phyloP scores from a whole-genome alignment of 2,329 filamentous ascomycete species.

The Nothopassalora personata region DNA sequence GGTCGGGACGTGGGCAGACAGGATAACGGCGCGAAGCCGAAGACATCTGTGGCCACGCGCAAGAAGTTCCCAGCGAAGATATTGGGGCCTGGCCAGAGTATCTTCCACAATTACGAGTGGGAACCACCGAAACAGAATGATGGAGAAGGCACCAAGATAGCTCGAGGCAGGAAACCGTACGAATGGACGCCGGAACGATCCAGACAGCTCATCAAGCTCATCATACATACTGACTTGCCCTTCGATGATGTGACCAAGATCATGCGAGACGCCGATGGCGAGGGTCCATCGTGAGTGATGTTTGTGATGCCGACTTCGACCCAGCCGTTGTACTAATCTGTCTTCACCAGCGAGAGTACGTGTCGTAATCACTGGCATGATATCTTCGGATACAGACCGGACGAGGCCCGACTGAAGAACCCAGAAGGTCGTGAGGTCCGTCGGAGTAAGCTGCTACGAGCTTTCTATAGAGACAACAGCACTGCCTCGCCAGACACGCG shows the following conservation, averaged over 20 bases:
- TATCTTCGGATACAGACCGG: slow-evolving; percentile 6
- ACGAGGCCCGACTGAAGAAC: slow-evolving; percentile 5
- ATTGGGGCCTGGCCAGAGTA: background rate
- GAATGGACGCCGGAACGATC: slow-evolving; percentile 6
- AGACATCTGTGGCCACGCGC: background rate
- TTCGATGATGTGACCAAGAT: slow-evolving; percentile 8
- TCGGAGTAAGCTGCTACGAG: background rate
- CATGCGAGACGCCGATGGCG: slow-evolving; percentile 2
- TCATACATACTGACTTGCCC: slow-evolving; percentile 9
- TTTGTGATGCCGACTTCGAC: background rate
- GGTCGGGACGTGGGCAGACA: background rate
- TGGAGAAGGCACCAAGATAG: background rate
- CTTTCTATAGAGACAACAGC: background rate
- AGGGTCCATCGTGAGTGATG: slow-evolving; percentile 5
- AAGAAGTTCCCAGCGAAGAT: background rate
- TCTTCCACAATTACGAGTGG: slow-evolving; percentile 8
- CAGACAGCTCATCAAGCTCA: slow-evolving; percentile 7
- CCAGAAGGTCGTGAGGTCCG: slow-evolving; percentile 2
- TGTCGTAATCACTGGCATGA: slow-evolving; percentile 10
- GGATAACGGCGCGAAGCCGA: background rate
- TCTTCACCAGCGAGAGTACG: background rate
- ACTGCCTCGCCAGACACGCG: background rate
- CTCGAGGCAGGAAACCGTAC: slow-evolving; percentile 5
- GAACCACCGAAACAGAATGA: background rate
- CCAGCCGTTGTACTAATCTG: background rate